Evolutionary conservation across 139 green algal genomes (phyloP).

Genomic region (Asterochloris sp.): DNA sequence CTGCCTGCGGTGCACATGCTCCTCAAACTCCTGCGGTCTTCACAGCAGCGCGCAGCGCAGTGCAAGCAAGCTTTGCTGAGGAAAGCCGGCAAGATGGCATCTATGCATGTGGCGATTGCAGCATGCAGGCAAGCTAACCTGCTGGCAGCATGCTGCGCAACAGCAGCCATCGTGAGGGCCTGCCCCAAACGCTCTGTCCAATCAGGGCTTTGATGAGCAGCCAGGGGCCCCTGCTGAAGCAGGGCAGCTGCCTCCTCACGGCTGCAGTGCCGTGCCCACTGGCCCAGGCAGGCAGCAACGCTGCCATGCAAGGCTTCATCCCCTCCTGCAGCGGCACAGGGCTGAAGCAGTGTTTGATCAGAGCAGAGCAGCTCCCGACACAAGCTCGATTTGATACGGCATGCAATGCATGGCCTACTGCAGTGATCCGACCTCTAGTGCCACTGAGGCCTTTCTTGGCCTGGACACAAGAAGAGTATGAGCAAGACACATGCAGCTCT

Average conservation of each 20-base stretch:
- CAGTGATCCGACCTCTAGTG: background rate
- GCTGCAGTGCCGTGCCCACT: constrained; percentile 24
- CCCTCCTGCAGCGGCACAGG: constrained; percentile 7
- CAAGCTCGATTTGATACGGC: background rate
- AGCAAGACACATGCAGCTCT: too few species aligned
- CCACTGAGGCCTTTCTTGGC: too few species aligned
- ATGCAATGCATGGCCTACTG: background rate
- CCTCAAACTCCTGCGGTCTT: too few species aligned
- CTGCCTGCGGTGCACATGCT: too few species aligned
- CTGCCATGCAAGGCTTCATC: constrained; percentile 32
- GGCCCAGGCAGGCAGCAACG: constrained; percentile 33
- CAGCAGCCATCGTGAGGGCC: constrained; percentile 26
- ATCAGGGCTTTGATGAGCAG: background rate
- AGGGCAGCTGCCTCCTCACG: constrained; percentile 22
- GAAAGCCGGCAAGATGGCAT: too few species aligned
- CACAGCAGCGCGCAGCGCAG: too few species aligned
- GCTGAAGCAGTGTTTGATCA: background rate
- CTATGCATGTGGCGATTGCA: background rate
- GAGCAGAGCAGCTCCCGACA: background rate
- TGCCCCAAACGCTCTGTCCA: constrained; percentile 23
- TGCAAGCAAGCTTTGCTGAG: background rate
- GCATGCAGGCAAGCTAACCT: background rate
- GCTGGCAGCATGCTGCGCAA: constrained; percentile 15
- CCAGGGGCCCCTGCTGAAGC: constrained; percentile 40
- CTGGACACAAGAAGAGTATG: too few species aligned